Conservation (phyloP, 1,284 basidiomycete species). For the Wolfiporia cocos region DNA sequence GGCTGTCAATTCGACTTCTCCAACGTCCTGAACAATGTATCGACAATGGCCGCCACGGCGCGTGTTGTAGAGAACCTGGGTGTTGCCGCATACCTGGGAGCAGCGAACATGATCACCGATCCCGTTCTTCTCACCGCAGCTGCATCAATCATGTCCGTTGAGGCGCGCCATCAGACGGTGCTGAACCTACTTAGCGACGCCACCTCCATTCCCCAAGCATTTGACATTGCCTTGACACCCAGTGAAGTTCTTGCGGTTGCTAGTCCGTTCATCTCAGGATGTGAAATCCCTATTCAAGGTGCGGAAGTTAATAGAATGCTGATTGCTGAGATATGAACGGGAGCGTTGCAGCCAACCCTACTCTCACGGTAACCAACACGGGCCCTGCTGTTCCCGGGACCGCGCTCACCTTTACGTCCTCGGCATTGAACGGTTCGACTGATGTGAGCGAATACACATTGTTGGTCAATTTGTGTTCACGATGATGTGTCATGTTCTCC, state of each 20-base stretch:
- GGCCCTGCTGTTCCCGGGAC: constrained; percentile 50
- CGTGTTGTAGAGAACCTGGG: constrained; percentile 78
- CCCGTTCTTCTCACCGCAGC: constrained; percentile 63
- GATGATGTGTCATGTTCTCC: background rate
- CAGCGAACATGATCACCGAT: constrained; percentile 57
- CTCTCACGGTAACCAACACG: constrained; percentile 60
- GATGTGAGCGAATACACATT: constrained; percentile 31
- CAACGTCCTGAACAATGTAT: constrained; percentile 56
- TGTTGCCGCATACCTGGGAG: constrained; percentile 77
- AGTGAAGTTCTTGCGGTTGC: constrained; percentile 71
- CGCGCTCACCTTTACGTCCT: constrained; percentile 51
- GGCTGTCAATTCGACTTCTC: constrained; percentile 69
- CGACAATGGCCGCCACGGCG: constrained; percentile 70
- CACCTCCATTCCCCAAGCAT: constrained; percentile 56
- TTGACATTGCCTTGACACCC: constrained; percentile 67
- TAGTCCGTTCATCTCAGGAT: constrained; percentile 68
- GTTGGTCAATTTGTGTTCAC: background rate
- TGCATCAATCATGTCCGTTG: constrained; percentile 74
- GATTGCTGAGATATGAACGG: background rate
- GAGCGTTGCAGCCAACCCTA: constrained; percentile 43
- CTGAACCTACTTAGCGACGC: constrained; percentile 65
- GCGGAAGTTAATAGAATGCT: constrained; percentile 15
- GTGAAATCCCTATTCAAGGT: constrained; percentile 58
- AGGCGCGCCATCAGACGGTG: constrained; percentile 77
- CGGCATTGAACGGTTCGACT: constrained; percentile 46